Base-by-base conservation (phyloP, 441 rosid species). In the Geranium incanum region DNA sequence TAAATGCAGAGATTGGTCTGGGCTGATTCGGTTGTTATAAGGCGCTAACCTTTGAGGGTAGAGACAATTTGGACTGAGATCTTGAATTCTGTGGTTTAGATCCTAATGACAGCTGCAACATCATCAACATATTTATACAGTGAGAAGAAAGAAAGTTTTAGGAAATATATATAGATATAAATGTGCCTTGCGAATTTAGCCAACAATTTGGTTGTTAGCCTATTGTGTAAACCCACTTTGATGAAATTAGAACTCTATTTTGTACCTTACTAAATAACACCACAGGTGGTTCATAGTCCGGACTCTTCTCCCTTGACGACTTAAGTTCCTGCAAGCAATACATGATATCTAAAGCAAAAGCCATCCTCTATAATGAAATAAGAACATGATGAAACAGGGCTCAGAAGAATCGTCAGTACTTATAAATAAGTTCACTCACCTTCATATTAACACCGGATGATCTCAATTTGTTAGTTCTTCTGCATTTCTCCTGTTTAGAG, bases 401-500 rank as follows among this genome's bases (percentile, higher is more conserved):
- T 43, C 50, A 43, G 11, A 1, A 52, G 60, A n/a, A 2, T 52
- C 60, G 15, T 52, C 60, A 52, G 6, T 52, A 52, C 6, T 52
- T n/a, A 6, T 18, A 52, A 50, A 2, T 50, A 13, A 0, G 60
- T 19, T 67, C 67, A 38, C 59, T 77, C 71, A 87, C 91, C 91
- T 88, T 86, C 70, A 74, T 81, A 72, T 73, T 76, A 11, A 57
- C 76, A 75, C 79, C 72, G 64, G 77, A 69, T 68, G 75, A 69
- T 76, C 74, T 82, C 37, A 68, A 60, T 78, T 69, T 85, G 66
- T 75, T 75, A 43, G 68, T 73, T 63, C 57, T 82, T 78, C 84
- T 85, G n/a, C 68, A 70, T 73, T 71, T 86, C 75, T 77, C 86
- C 69, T 70, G 76, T 68, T 73, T 80, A n/a, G 45, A 69, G 48